These are phyloP conservation scores for Fragilaria crotonensis DNA, from an alignment of 108 stramenopile species.

Conservation along the genomic window DNA sequence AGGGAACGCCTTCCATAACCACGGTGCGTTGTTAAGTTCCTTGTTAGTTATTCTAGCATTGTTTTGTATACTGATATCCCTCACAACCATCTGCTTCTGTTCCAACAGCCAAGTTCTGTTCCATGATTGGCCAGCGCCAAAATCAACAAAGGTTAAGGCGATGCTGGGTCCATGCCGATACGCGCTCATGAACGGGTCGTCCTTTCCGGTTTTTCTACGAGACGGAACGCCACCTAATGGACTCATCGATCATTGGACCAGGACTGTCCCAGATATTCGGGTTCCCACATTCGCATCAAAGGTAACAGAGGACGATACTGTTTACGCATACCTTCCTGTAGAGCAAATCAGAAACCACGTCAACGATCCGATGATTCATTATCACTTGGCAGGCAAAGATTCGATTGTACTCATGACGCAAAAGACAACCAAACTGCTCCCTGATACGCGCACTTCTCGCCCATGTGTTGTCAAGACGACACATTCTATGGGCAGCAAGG, in stretches of 20 bases:
- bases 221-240: conserved; percentile 11
- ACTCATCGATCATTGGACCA: conserved; percentile 22
- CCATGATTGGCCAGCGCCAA: conserved; percentile 28
- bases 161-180: conserved; percentile 24
- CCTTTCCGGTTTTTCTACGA: conserved; percentile 16
- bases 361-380: conserved; percentile 25
- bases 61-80: neutral
- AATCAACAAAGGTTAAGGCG: conserved; percentile 9
- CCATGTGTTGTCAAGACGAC: conserved; percentile 35
- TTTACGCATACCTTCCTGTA: conserved; percentile 23
- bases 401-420: conserved; percentile 25
- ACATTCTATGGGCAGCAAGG: conserved; percentile 29
- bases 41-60: neutral
- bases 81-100: conserved; percentile 10
- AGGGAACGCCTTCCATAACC: neutral
- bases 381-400: conserved; percentile 31
- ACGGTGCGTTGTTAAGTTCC: neutral
- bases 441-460: conserved; percentile 17
- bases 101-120: conserved; percentile 17
- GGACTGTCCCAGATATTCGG: conserved; percentile 7
- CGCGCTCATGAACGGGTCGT: conserved; percentile 15
- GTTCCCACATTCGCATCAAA: conserved; percentile 12
- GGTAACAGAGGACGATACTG: conserved; percentile 9
- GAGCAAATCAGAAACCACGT: conserved; percentile 23
- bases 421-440: conserved; percentile 29